Conservation (phyloP, 805 yeast genomes). For the Wickerhamiella brachini region DNA sequence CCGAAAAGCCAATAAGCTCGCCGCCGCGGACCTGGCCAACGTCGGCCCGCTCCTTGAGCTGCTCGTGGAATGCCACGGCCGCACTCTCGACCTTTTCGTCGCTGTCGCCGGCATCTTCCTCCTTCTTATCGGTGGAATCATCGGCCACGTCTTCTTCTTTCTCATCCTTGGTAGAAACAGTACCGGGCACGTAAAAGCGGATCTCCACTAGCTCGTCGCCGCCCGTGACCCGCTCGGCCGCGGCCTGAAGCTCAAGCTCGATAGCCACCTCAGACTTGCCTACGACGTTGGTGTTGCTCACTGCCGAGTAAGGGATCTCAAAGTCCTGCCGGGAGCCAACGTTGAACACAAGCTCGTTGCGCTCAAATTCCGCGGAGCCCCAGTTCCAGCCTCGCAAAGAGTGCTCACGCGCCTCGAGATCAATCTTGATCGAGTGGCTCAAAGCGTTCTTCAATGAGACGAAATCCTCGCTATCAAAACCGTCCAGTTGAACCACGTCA, state of each 20-base stretch:
- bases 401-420: conserved; percentile 76
- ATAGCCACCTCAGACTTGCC: conserved; percentile 90
- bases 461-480: conserved; percentile 75
- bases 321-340: conserved; percentile 81
- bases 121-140: conserved; percentile 14
- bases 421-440: conserved; percentile 57
- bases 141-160: conserved; percentile 22
- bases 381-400: conserved; percentile 98
- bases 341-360: conserved; percentile 78
- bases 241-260: conserved; percentile 51
- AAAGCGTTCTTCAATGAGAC: conserved; percentile 69
- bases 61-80: conserved; percentile 80
- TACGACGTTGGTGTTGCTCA: conserved; percentile 75
- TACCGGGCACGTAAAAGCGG: conserved; percentile 89
- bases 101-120: conserved; percentile 26
- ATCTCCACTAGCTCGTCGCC: conserved; percentile 96
- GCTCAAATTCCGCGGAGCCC: conserved; percentile 88
- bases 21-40: conserved; percentile 92
- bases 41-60: conserved; percentile 81
- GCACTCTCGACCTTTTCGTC: conserved; percentile 38
- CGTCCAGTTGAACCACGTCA: conserved; percentile 81
- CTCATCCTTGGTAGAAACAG: conserved; percentile 34
- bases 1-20: conserved; percentile 85
- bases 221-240: conserved; percentile 39
- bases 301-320: conserved; percentile 72